Percentiles rank a stretch among this genome's conserved stretches.
phyloP scores from a whole-genome alignment of 1,284 basidiomycete species.

The Ceratobasidium sp. region DNA sequence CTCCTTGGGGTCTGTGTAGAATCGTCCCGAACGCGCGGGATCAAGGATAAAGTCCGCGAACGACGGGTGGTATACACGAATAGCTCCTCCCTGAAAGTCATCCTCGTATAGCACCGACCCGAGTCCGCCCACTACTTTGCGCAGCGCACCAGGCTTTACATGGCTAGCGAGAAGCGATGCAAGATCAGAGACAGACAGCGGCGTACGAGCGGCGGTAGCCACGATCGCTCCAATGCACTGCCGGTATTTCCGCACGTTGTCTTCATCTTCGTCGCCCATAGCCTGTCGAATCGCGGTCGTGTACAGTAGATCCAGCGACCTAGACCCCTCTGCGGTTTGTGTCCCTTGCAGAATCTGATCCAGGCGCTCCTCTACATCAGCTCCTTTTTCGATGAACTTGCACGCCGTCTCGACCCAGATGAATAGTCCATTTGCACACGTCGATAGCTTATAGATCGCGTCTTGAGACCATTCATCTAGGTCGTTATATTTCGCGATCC shows the following conservation, averaged over 20 bases:
- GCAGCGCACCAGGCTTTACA: neutral
- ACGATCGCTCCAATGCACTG: slow-evolving; percentile 31
- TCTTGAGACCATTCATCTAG: slow-evolving; percentile 9
- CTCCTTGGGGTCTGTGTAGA: slow-evolving; percentile 8
- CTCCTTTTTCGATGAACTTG: slow-evolving; percentile 6
- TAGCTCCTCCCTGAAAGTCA: neutral
- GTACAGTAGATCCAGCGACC: slow-evolving; percentile 7
- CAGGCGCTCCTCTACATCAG: neutral
- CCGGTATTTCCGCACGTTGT: neutral
- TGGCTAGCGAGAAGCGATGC: slow-evolving; percentile 3
- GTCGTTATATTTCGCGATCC: neutral
- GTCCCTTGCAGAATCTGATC: neutral
- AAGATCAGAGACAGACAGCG: slow-evolving; percentile 11
- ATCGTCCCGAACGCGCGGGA: slow-evolving; percentile 7
- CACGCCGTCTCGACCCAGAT: slow-evolving; percentile 36
- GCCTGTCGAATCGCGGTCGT: slow-evolving; percentile 4
- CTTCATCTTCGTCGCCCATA: neutral
- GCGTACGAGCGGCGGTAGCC: slow-evolving; percentile 7
- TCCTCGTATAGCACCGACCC: slow-evolving; percentile 38
- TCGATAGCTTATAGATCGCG: neutral
- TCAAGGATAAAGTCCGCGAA: slow-evolving; percentile 40
- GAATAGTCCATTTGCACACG: slow-evolving; percentile 24
- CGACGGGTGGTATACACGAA: slow-evolving; percentile 41
- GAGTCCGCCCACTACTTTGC: slow-evolving; percentile 1
- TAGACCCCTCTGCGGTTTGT: neutral